phyloP scores from a whole-genome alignment of 2,329 filamentous ascomycete species.

The Alternaria panax region DNA sequence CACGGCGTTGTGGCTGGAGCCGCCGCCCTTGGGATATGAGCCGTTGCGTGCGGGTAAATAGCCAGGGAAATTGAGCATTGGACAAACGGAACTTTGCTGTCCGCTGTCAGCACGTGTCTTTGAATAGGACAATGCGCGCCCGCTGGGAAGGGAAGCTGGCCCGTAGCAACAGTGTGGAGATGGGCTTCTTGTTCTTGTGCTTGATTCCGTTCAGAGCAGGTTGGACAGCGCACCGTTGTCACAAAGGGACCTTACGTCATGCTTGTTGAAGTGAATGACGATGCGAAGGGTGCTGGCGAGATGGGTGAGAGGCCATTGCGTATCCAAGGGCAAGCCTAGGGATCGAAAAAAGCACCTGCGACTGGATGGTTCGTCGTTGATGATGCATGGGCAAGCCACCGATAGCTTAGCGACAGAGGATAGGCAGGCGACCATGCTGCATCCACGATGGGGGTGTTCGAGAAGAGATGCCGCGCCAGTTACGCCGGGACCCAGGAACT shows the following conservation, averaged over 20 bases:
- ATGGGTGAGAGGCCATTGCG: neutral
- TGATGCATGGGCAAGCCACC: slow-evolving; percentile 9
- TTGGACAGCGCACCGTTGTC: neutral
- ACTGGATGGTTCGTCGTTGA: slow-evolving; percentile 4
- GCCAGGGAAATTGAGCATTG: slow-evolving; percentile 29
- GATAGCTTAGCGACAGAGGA: slow-evolving; percentile 2
- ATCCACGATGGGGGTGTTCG: neutral
- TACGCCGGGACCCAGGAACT: slow-evolving; percentile 22
- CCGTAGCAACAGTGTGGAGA: slow-evolving; percentile 3
- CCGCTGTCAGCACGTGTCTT: slow-evolving; percentile 29
- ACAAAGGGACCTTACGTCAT: neutral
- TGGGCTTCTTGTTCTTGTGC: neutral
- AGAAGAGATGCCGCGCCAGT: slow-evolving; percentile 20
- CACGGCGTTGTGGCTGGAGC: slow-evolving; percentile 24
- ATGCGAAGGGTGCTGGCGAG: neutral
- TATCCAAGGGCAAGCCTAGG: neutral
- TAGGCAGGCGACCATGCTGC: neutral
- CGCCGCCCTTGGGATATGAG: slow-evolving; percentile 26
- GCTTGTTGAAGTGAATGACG: neutral
- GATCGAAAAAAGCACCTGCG: neutral
- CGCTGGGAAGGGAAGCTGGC: slow-evolving; percentile 9
- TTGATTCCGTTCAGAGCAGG: neutral
- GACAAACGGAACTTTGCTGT: slow-evolving; percentile 29
- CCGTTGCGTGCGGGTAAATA: slow-evolving; percentile 45
- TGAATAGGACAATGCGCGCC: slow-evolving; percentile 14